A percentile compares a stretch with the other conserved stretches of the same genome.
These are phyloP conservation scores for Coelastrella sp. DNA, from an alignment of 139 green algal species.

Conservation along the genomic window DNA sequence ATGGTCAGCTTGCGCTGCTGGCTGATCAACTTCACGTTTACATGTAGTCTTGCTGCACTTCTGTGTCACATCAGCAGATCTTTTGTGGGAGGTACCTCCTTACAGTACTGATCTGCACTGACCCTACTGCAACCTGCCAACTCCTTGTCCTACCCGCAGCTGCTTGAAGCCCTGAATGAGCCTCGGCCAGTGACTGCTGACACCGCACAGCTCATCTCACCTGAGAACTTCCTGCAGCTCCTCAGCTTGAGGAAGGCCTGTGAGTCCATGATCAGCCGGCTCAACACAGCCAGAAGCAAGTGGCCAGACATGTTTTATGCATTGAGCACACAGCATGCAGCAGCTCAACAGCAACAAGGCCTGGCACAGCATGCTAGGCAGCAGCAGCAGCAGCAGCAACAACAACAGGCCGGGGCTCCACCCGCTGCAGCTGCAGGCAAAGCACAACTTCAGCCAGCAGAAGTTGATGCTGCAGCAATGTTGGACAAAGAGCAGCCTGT, in stretches of 20 bases:
- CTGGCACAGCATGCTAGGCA: background rate
- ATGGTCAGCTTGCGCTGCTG: background rate
- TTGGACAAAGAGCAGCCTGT: too few relatives aligned
- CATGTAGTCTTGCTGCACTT: too few relatives aligned
- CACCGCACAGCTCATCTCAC: background rate
- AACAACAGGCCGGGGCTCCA: background rate
- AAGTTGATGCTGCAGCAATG: background rate
- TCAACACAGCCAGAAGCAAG: background rate
- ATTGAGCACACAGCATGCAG: background rate
- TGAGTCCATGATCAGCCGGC: slow-evolving; percentile 15
- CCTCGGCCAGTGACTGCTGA: background rate
- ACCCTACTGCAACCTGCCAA: too few relatives aligned
- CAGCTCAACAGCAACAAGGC: background rate
- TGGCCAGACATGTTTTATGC: background rate
- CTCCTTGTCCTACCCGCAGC: background rate
- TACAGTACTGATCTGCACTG: too few relatives aligned
- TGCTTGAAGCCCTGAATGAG: slow-evolving; percentile 18
- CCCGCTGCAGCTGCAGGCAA: background rate
- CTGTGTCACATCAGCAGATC: background rate
- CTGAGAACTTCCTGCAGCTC: slow-evolving; percentile 9
- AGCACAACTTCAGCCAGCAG: background rate
- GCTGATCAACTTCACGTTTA: too few relatives aligned
- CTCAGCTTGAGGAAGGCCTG: slow-evolving; percentile 1
- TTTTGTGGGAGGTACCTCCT: too few relatives aligned
- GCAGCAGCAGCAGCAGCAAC: background rate